A percentile compares a stretch with the other conserved stretches of the same genome.
Evolutionary conservation across 139 green algal genomes (phyloP).

Genomic region (Zygnema cylindricum): DNA sequence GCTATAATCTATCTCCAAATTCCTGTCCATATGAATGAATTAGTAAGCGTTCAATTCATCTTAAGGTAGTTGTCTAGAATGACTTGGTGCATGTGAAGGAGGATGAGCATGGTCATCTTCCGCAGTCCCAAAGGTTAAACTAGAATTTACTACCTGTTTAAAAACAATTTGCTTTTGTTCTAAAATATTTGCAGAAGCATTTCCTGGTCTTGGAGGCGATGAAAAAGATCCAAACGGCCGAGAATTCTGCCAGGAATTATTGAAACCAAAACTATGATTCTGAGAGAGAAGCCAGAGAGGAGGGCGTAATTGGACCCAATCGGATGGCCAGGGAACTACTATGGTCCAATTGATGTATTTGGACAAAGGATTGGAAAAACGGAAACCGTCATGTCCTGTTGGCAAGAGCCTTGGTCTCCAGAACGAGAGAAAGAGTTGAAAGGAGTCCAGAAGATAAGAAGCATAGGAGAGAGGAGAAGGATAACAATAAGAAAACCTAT

Average conservation of each 20-base stretch:
- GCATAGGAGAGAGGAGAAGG: background rate
- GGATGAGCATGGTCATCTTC: too few relatives aligned
- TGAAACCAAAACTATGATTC: background rate
- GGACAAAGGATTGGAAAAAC: background rate
- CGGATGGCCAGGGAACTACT: background rate
- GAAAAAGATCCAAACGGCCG: background rate
- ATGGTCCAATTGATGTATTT: background rate
- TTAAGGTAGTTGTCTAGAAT: too few relatives aligned
- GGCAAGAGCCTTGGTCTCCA: background rate
- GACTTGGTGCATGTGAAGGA: too few relatives aligned
- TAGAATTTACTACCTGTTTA: too few relatives aligned
- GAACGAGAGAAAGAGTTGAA: too few relatives aligned
- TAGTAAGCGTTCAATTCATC: too few relatives aligned
- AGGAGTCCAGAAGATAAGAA: background rate
- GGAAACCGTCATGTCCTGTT: background rate
- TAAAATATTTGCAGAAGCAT: background rate
- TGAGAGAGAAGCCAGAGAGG: background rate
- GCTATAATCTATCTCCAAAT: too few relatives aligned
- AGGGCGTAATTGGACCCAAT: background rate
- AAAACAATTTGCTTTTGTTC: too few relatives aligned
- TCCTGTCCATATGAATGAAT: too few relatives aligned
- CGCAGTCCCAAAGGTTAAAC: too few relatives aligned
- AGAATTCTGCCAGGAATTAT: background rate
- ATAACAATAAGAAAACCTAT: background rate
- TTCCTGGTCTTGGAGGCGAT: background rate